These are phyloP conservation scores for Tolypocladium sp. DNA, from an alignment of 2,329 filamentous ascomycete species.

Conservation along the genomic window DNA sequence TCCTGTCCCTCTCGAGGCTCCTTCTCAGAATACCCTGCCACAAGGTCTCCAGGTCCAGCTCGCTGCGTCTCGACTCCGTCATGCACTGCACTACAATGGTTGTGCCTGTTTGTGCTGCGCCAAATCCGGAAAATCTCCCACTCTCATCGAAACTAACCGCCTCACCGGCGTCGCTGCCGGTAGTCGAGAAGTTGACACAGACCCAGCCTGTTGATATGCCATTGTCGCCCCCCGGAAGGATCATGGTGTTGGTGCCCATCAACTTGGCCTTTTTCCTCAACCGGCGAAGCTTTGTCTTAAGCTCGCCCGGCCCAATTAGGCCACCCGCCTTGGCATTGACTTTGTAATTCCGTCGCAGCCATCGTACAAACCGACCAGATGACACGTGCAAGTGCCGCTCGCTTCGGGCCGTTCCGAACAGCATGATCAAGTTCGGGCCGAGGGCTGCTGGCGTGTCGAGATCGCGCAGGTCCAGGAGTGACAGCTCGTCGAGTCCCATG, in stretches of 20 bases:
- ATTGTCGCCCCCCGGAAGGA: conserved; percentile 61
- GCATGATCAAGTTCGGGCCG: conserved; percentile 82
- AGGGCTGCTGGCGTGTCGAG: conserved; percentile 82
- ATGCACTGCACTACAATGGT: conserved; percentile 50
- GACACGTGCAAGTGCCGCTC: conserved; percentile 90
- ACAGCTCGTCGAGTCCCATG: conserved; percentile 75
- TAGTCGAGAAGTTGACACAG: conserved; percentile 76
- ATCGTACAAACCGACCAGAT: conserved; percentile 80
- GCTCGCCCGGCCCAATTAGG: conserved; percentile 77
- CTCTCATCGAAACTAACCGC: conserved; percentile 33
- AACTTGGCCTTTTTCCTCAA: conserved; percentile 76
- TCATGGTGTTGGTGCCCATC: conserved; percentile 62
- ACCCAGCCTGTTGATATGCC: conserved; percentile 93
- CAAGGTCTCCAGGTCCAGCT: conserved; percentile 43
- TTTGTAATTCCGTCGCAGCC: conserved; percentile 65
- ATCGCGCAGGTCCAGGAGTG: conserved; percentile 70
- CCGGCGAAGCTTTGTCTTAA: conserved; percentile 77
- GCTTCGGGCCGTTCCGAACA: conserved; percentile 83
- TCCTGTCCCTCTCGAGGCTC: conserved; percentile 20
- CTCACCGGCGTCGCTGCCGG: conserved; percentile 46
- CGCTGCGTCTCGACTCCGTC: conserved; percentile 41
- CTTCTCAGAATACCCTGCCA: conserved; percentile 35
- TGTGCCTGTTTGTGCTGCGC: conserved; percentile 37
- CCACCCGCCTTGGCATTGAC: conserved; percentile 77
- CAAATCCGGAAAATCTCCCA: conserved; percentile 69